Percentiles rank a stretch among this genome's conserved stretches.
Conservation (phyloP, 2,329 filamentous ascomycete species). For the Cladosporium oxysporum region DNA sequence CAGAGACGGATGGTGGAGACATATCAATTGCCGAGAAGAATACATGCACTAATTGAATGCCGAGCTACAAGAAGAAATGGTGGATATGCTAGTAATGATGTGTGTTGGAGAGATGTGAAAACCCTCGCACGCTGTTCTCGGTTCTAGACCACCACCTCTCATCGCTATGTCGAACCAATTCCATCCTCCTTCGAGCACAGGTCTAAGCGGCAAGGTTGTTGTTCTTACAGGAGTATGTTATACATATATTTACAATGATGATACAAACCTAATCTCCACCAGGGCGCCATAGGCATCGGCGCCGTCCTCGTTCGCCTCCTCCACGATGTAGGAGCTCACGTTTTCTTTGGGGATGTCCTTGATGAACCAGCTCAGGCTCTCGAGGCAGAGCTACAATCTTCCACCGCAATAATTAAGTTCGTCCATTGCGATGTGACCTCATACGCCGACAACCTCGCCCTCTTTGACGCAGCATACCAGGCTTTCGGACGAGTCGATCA, state of each 20-base stretch:
- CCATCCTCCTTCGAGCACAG: constrained; percentile 21
- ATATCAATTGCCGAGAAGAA: not conserved
- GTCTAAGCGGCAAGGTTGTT: constrained; percentile 35
- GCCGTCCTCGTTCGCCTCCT: constrained; percentile 44
- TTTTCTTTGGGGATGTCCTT: constrained; percentile 49
- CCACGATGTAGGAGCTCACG: constrained; percentile 42
- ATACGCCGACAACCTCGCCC: constrained; percentile 48
- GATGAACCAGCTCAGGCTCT: constrained; percentile 38
- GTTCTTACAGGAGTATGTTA: constrained; percentile 36
- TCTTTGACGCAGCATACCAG: constrained; percentile 50
- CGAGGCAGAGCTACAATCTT: constrained; percentile 28
- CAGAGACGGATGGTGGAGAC: not conserved
- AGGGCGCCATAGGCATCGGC: constrained; percentile 51
- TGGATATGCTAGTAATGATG: not conserved
- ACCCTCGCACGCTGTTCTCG: not conserved
- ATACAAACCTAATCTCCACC: not conserved
- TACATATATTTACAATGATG: not conserved
- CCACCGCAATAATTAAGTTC: constrained; percentile 39
- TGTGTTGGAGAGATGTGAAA: not conserved
- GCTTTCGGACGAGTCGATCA: constrained; percentile 52
- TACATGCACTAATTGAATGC: not conserved
- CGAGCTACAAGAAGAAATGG: not conserved
- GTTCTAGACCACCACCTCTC: not conserved
- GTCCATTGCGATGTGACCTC: constrained; percentile 48
- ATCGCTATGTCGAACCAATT: constrained; percentile 27